Base-by-base conservation (phyloP, 192 early-diverging fungal genomes). In the Phycomyces blakesleeanus region DNA sequence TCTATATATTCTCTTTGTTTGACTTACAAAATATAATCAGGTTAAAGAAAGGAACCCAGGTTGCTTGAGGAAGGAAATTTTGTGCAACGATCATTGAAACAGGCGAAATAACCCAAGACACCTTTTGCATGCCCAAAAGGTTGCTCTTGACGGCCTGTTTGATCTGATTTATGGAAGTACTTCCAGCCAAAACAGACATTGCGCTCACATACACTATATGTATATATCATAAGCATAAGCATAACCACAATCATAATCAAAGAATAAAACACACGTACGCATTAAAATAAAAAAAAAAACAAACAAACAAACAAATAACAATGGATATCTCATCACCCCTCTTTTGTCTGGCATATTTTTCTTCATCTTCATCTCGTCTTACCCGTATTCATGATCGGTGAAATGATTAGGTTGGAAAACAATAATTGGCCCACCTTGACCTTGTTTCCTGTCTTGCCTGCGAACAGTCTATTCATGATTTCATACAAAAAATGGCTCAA, bases 41-140 rank as follows among this genome's bases (percentile, higher is more conserved):
- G 78, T 94, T 93, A 78, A 94, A 96, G 83, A 94, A 96, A 22
- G 94, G 94, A 25, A 92, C 83, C 92, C 92, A 96, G 49, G 87
- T 74, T 41, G 82, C 75, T 11, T 86, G 91, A n/a, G 80, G 83
- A 51, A 96, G 72, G 61, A 86, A 87, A 70, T 82, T 85, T 79
- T 88, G 85, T 7, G 94, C 92, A 71, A 91, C 76, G 22, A 81
- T 78, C 82, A 93, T 89, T 3, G 89, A 78, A 11, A 86, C 44
- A 16, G 94, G 94, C 63, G 87, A 93, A 29, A 94, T 78, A 16
- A 90, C 72, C 88, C 88, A 93, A 20, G 89, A 89, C 9, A 92
- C 85, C 79, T 89, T 91, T 83, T 90, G 86, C 79, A 95, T 83
- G 25, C 78, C 73, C 25, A 90, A 71, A 34, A 93, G 71, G 18